phyloP scores from a whole-genome alignment of 495 filamentous ascomycete species.

The Extremus antarcticus region DNA sequence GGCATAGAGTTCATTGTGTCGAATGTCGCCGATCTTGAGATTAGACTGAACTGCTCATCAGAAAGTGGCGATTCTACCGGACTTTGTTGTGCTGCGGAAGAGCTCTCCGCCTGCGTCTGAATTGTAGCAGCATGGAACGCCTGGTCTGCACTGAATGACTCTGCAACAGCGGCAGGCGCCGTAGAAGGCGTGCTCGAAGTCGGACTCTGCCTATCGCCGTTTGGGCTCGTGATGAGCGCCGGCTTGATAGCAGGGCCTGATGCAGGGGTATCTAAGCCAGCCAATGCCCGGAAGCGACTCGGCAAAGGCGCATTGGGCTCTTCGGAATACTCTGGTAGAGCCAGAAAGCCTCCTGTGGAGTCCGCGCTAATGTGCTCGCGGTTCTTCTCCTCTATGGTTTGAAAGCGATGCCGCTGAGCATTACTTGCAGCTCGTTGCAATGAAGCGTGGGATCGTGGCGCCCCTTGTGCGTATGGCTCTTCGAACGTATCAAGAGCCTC shows the following conservation, averaged over 20 bases:
- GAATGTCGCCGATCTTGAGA: background rate
- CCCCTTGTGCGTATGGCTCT: constrained; percentile 21
- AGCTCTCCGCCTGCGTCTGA: background rate
- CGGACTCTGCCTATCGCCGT: background rate
- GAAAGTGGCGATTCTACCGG: background rate
- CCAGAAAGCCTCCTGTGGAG: constrained; percentile 15
- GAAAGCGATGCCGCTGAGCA: constrained; percentile 17
- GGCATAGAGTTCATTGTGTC: constrained; percentile 8
- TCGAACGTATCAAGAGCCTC: constrained; percentile 9
- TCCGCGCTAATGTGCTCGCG: constrained; percentile 17
- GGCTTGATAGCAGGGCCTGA: constrained; percentile 3
- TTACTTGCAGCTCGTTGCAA: constrained; percentile 20
- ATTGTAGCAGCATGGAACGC: constrained; percentile 7
- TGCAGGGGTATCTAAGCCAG: constrained; percentile 12
- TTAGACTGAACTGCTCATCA: background rate
- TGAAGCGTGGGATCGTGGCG: constrained; percentile 16
- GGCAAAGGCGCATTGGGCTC: constrained; percentile 23
- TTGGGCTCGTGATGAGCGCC: background rate
- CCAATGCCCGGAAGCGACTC: constrained; percentile 20
- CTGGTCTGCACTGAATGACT: constrained; percentile 16
- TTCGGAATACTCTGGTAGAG: constrained; percentile 21
- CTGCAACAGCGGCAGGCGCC: constrained; percentile 8
- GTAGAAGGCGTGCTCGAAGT: background rate
- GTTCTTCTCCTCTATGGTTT: constrained; percentile 17
- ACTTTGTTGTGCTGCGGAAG: background rate